Conservation (phyloP, 441 rosid species). For the Populus tomentosa region DNA sequence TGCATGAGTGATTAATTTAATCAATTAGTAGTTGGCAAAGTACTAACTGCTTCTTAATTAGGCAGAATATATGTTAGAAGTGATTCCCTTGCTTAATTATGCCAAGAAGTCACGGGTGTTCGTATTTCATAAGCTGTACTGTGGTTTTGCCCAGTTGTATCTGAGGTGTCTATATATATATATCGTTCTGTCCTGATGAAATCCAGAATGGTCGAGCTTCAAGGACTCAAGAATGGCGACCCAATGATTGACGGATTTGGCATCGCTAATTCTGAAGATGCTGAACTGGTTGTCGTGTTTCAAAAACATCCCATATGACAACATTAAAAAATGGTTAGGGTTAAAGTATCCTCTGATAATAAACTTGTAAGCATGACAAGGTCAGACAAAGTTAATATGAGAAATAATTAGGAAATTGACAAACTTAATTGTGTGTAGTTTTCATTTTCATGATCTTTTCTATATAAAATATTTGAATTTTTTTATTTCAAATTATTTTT, state of each 20-base stretch:
- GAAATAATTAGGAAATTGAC: no score
- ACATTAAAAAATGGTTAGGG: no score
- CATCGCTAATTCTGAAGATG: background rate
- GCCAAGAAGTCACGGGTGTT: background rate
- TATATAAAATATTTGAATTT: no score
- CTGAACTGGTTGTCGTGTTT: background rate
- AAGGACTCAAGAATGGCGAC: background rate
- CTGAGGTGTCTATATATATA: background rate
- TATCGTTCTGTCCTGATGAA: background rate
- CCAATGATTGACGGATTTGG: background rate
- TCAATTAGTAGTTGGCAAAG: background rate
- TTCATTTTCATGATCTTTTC: accelerated
- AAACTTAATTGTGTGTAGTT: no score
- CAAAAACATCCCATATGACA: background rate
- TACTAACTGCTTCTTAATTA: background rate
- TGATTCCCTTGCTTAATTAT: background rate
- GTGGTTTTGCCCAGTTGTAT: background rate
- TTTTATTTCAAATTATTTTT: no score
- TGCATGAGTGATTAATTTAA: background rate
- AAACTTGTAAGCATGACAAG: no score
- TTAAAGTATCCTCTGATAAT: no score
- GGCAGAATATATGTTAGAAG: background rate
- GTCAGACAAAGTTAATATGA: no score
- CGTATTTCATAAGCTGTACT: background rate
- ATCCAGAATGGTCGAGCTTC: no score